These are phyloP conservation scores for Candida odintsovae DNA, from an alignment of 805 yeast species.

Conservation along the genomic window DNA sequence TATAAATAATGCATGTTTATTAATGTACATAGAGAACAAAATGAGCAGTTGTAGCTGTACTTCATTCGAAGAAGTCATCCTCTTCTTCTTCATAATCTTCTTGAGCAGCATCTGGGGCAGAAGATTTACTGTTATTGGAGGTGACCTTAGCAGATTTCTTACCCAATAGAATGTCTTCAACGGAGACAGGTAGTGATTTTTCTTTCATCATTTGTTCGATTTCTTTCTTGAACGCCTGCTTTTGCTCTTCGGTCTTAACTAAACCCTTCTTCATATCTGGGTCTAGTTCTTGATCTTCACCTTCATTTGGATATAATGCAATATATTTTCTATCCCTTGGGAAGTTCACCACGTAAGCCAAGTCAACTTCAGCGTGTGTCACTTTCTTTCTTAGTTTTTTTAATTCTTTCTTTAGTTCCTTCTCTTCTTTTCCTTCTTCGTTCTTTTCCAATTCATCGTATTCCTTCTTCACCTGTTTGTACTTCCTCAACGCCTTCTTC, in stretches of 20 bases:
- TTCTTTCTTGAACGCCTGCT: constrained; percentile 44
- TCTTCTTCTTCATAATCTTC: constrained; percentile 22
- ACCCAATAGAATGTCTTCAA: constrained; percentile 37
- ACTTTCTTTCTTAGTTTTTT: constrained; percentile 47
- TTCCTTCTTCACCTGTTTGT: constrained; percentile 41
- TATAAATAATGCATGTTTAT: background rate
- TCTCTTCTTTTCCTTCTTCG: constrained; percentile 32
- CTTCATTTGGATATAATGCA: constrained; percentile 59
- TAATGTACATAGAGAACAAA: background rate
- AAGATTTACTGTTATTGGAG: constrained; percentile 12
- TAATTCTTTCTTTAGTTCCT: constrained; percentile 24
- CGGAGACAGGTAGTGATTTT: constrained; percentile 52
- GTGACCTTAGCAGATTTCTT: constrained; percentile 18
- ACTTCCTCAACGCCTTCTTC: constrained; percentile 73
- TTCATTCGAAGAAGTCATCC: constrained; percentile 24
- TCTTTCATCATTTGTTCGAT: constrained; percentile 47
- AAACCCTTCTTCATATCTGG: constrained; percentile 29
- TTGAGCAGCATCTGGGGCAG: constrained; percentile 14
- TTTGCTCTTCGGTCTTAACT: constrained; percentile 36
- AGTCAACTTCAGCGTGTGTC: constrained; percentile 56
- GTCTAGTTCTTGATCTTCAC: constrained; percentile 7
- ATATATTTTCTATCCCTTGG: constrained; percentile 79
- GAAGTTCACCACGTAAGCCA: constrained; percentile 69
- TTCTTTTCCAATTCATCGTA: constrained; percentile 22
- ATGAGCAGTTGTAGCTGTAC: background rate